Evolutionary conservation across 1,284 basidiomycete species (phyloP).

Genomic region (Volvariella volvacea): DNA sequence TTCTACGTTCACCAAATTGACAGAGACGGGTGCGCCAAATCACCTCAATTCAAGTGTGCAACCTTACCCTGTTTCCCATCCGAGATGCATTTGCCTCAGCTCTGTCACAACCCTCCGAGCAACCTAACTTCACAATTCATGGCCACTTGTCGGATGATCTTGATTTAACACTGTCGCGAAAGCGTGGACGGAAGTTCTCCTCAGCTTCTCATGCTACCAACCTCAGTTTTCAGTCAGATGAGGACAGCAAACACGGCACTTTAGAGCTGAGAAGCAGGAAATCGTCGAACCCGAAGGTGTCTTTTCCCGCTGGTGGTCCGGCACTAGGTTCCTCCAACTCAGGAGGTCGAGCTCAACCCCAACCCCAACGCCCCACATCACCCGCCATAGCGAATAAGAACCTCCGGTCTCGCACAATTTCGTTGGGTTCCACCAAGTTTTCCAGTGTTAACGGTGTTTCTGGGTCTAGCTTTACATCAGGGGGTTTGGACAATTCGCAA

Average conservation of each 20-base stretch:
- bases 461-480: slow-evolving; percentile 20
- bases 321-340: slow-evolving; percentile 15
- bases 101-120: slow-evolving; percentile 55
- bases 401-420: neutral
- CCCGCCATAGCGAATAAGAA: neutral
- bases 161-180: slow-evolving; percentile 52
- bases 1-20: neutral
- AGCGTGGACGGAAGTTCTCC: slow-evolving; percentile 57
- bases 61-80: slow-evolving; percentile 74
- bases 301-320: slow-evolving; percentile 24
- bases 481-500: slow-evolving; percentile 57
- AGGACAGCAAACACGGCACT: slow-evolving; percentile 10
- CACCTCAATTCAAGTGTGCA: slow-evolving; percentile 65
- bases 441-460: neutral
- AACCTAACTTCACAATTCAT: slow-evolving; percentile 47
- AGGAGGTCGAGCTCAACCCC: slow-evolving; percentile 1
- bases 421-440: neutral
- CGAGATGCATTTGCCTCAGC: slow-evolving; percentile 72
- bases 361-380: slow-evolving; percentile 1
- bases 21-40: slow-evolving; percentile 74
- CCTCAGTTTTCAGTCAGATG: slow-evolving; percentile 38
- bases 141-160: slow-evolving; percentile 63
- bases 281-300: slow-evolving; percentile 26
- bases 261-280: slow-evolving; percentile 28
- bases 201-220: slow-evolving; percentile 47